Evolutionary conservation across 768 basidiomycete species (phyloP).

Genomic region (Strobilomyces echinocephalus): DNA sequence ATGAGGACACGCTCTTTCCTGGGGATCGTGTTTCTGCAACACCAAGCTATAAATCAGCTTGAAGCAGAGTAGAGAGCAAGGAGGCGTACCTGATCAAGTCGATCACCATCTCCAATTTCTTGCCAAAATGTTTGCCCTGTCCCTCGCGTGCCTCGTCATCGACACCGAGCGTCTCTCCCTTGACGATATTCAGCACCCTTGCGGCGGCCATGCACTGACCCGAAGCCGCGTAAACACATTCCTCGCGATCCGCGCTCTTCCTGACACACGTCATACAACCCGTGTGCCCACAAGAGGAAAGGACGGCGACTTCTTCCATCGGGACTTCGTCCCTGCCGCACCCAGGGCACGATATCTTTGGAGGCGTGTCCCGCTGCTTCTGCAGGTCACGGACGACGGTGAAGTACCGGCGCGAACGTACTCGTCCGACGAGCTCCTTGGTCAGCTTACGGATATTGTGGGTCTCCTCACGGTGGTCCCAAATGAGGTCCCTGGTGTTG

Average conservation of each 20-base stretch:
- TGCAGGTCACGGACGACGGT: conserved; percentile 87
- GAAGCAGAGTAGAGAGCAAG: background rate
- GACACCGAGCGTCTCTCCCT: conserved; percentile 70
- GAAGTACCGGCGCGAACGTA: conserved; percentile 89
- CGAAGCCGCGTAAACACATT: conserved; percentile 70
- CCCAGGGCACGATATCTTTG: conserved; percentile 55
- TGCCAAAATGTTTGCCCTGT: conserved; percentile 71
- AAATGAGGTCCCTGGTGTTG: conserved; percentile 56
- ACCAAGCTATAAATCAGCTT: background rate
- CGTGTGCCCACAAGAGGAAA: conserved; percentile 90
- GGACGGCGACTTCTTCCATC: conserved; percentile 68
- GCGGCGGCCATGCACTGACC: conserved; percentile 77
- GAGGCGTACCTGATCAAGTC: conserved; percentile 63
- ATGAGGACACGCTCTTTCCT: conserved; percentile 80
- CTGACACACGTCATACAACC: conserved; percentile 76
- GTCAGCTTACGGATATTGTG: conserved; percentile 79
- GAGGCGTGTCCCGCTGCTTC: conserved; percentile 58
- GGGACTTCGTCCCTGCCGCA: conserved; percentile 56
- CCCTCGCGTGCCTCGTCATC: conserved; percentile 75
- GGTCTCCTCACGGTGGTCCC: conserved; percentile 83
- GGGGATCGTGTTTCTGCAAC: conserved; percentile 58
- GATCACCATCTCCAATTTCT: conserved; percentile 76
- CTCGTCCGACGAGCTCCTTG: conserved; percentile 86
- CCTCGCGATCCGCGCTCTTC: conserved; percentile 67
- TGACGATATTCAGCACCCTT: conserved; percentile 76